Conservation (phyloP, 352 stramenopile genomes). For the Globisporangium nunn region DNA sequence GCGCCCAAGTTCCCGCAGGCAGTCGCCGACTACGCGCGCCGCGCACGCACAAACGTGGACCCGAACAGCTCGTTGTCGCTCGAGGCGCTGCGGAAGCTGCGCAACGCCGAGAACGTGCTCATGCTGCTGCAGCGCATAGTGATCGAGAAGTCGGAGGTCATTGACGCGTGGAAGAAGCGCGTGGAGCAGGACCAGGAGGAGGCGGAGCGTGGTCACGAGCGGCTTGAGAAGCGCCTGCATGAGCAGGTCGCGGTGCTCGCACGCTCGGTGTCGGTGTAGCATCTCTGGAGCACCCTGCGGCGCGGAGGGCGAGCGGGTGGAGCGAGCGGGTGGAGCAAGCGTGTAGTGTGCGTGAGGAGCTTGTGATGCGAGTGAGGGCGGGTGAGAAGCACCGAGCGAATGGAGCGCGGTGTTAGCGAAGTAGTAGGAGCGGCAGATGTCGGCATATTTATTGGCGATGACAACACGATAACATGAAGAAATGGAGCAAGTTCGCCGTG, state of each 20-base stretch:
- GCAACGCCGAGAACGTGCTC: constrained; percentile 69
- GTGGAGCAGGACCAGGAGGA: constrained; percentile 54
- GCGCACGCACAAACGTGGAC: constrained; percentile 25
- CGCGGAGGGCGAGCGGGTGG: background rate
- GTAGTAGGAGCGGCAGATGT: background rate
- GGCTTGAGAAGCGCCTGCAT: constrained; percentile 58
- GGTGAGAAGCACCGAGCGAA: background rate
- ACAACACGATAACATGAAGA: background rate
- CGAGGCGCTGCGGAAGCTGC: constrained; percentile 74
- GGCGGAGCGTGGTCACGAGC: constrained; percentile 47
- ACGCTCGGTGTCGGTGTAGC: constrained; percentile 43
- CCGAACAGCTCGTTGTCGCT: constrained; percentile 41
- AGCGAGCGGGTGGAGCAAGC: background rate
- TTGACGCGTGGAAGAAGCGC: constrained; percentile 69
- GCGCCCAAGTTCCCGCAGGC: constrained; percentile 42
- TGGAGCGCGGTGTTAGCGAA: background rate
- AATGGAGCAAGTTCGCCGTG: background rate
- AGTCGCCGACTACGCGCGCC: constrained; percentile 39
- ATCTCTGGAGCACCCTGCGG: no score
- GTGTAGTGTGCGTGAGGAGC: background rate
- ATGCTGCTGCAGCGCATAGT: constrained; percentile 79
- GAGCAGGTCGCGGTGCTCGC: constrained; percentile 59
- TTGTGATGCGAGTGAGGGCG: background rate
- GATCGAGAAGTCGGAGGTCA: constrained; percentile 75
- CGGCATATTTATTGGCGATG: background rate